Percentiles rank a stretch among this genome's conserved stretches.
Conservation (phyloP, 805 yeast genomes). For the Kuraishia piskuri region DNA sequence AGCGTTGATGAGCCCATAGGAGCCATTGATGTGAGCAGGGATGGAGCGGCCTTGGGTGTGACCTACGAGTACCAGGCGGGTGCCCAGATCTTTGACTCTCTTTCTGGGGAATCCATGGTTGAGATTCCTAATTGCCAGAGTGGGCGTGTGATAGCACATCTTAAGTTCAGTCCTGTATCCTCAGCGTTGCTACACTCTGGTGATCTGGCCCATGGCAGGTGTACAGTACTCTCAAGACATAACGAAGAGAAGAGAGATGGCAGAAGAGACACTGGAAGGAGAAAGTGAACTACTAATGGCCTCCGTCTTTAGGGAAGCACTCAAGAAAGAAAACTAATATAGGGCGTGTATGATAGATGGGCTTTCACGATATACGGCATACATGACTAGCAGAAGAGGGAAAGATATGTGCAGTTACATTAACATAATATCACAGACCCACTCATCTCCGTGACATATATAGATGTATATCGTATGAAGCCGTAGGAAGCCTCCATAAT, state of each 20-base stretch:
- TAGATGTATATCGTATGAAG: no score
- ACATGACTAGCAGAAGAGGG: no score
- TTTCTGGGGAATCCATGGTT: constrained; percentile 14
- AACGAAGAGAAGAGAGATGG: neutral
- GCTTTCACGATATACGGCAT: no score
- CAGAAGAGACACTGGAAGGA: neutral
- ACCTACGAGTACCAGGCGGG: constrained; percentile 31
- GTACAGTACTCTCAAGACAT: neutral
- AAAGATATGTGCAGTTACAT: no score
- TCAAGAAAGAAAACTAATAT: no score
- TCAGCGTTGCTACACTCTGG: neutral
- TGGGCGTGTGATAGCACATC: neutral
- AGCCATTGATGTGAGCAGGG: constrained; percentile 25
- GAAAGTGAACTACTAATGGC: no score
- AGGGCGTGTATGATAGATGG: no score
- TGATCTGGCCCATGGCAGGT: constrained; percentile 1
- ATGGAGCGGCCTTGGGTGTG: constrained; percentile 29
- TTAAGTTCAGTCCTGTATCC: constrained; percentile 1
- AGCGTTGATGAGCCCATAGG: constrained; percentile 34
- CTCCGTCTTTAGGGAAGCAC: no score
- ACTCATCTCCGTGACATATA: no score
- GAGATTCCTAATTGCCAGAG: neutral
- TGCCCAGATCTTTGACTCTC: constrained; percentile 26
- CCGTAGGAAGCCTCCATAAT: no score
- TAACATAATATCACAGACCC: neutral